These are phyloP conservation scores for Penicillium waksmanii DNA, from an alignment of 495 filamentous ascomycete species.

Conservation along the genomic window DNA sequence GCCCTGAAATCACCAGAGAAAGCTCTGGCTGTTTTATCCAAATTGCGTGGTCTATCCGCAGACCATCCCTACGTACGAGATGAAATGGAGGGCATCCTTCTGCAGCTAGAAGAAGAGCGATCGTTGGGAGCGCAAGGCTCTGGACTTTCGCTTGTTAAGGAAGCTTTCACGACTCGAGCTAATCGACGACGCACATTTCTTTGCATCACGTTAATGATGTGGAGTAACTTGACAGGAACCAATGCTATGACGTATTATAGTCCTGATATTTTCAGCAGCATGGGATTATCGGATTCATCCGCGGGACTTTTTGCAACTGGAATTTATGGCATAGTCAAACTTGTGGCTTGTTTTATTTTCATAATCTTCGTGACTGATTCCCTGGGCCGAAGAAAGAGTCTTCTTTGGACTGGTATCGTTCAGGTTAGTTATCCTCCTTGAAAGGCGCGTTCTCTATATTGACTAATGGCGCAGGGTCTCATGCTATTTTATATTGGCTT, in stretches of 20 bases:
- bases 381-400: not conserved
- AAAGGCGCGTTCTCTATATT: not conserved
- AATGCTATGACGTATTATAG: not conserved
- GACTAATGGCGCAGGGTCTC: not conserved
- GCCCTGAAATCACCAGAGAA: not conserved
- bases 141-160: not conserved
- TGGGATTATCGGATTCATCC: not conserved
- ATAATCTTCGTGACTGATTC: not conserved
- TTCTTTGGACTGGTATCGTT: not conserved
- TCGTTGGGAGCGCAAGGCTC: not conserved
- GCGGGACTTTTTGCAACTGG: not conserved
- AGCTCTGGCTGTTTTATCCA: not conserved
- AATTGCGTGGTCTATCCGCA: not conserved
- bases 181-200: not conserved
- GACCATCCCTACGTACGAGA: not conserved
- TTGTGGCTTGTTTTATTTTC: not conserved
- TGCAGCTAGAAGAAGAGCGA: not conserved
- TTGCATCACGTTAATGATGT: not conserved
- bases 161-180: not conserved
- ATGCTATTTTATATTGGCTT: not conserved
- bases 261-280: slow-evolving; percentile 1
- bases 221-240: not conserved
- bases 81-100: not conserved
- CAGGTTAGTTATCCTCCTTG: not conserved
- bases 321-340: not conserved